phyloP scores from a whole-genome alignment of 495 filamentous ascomycete species.

The Apiosordaria backusii region DNA sequence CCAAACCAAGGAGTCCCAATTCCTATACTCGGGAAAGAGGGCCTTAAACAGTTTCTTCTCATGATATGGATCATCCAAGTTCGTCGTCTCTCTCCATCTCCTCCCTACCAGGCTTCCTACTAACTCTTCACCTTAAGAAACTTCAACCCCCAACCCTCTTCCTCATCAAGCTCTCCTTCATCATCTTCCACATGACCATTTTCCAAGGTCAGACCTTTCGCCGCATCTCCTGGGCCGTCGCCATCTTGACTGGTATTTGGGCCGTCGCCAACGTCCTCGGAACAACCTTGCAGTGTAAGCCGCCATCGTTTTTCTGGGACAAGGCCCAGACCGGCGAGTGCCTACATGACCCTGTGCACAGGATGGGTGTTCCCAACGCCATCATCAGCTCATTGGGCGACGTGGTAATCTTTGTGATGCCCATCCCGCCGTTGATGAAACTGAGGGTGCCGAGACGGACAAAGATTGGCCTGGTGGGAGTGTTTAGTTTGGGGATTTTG shows the following conservation, averaged over 20 bases:
- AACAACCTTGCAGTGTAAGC: conserved; percentile 16
- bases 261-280: conserved; percentile 9
- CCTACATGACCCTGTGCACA: conserved; percentile 1
- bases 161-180: conserved; percentile 15
- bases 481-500: conserved; percentile 19
- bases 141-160: conserved; percentile 19
- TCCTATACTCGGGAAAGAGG: neutral
- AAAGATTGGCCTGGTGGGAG: conserved; percentile 8
- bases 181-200: conserved; percentile 16
- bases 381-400: conserved; percentile 13
- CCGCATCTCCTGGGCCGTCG: conserved; percentile 11
- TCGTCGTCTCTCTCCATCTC: neutral
- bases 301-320: conserved; percentile 16
- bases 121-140: conserved; percentile 5
- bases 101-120: neutral
- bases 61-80: conserved; percentile 16
- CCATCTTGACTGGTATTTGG: conserved; percentile 7
- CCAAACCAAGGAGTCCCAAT: conserved; percentile 5
- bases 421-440: conserved; percentile 15
- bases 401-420: conserved; percentile 20
- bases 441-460: conserved; percentile 15
- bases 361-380: conserved; percentile 12
- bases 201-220: conserved; percentile 12
- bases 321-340: conserved; percentile 9
- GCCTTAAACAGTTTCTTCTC: neutral